Conservation (phyloP, 108 stramenopile genomes). For the Schizochytrium sp. region DNA sequence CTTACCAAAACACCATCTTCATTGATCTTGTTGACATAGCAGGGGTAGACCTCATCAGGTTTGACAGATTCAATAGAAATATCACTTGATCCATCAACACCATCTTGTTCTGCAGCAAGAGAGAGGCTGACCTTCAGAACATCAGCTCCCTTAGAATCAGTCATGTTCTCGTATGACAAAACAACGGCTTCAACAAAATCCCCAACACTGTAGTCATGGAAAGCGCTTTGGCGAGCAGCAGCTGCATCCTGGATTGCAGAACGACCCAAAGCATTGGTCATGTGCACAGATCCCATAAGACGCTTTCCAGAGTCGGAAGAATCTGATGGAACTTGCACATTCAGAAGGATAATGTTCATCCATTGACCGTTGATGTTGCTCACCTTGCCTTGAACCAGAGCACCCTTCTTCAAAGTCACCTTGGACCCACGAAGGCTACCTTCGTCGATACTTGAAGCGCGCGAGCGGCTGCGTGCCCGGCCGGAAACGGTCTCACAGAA, state of each 20-base stretch:
- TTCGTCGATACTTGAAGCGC: slow-evolving; percentile 27
- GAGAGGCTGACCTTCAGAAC: slow-evolving; percentile 3
- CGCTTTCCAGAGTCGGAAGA: slow-evolving; percentile 4
- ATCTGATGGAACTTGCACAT: background rate
- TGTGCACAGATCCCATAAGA: background rate
- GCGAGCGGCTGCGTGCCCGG: slow-evolving; percentile 1
- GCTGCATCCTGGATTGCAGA: slow-evolving; percentile 8
- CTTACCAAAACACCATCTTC: slow-evolving; percentile 21
- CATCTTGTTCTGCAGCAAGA: slow-evolving; percentile 22
- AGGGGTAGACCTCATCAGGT: background rate
- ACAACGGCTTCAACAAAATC: slow-evolving; percentile 36
- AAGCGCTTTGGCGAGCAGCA: background rate
- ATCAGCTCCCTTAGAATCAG: background rate
- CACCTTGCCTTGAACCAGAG: background rate
- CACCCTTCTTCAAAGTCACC: background rate
- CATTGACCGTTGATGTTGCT: background rate
- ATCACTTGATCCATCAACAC: background rate
- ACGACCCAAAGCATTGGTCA: slow-evolving; percentile 4
- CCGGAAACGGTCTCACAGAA: background rate
- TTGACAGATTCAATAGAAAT: background rate
- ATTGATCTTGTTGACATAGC: background rate
- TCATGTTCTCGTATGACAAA: background rate
- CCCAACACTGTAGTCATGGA: slow-evolving; percentile 28
- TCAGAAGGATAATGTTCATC: background rate
- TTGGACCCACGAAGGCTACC: slow-evolving; percentile 9